phyloP scores from a whole-genome alignment of 2,329 filamentous ascomycete genomes.

The Penicillium expansum region DNA sequence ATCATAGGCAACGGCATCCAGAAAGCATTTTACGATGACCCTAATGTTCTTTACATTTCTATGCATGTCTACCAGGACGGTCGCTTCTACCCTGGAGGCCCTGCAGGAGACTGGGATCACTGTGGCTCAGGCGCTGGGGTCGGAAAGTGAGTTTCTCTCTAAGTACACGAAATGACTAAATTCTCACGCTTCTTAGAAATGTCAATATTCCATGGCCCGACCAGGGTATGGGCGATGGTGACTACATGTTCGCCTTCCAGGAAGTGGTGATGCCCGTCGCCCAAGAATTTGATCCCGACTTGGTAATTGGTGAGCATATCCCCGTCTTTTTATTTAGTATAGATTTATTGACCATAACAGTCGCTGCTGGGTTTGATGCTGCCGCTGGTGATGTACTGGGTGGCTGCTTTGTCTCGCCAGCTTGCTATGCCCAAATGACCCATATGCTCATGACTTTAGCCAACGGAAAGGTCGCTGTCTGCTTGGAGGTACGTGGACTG shows the following conservation, averaged over 20 bases:
- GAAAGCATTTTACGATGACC: slow-evolving; percentile 91
- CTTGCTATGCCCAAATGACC: slow-evolving; percentile 97
- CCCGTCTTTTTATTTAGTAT: background rate
- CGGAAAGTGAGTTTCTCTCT: slow-evolving; percentile 48
- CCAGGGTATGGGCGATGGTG: slow-evolving; percentile 85
- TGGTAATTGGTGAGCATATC: slow-evolving; percentile 69
- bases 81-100: slow-evolving; percentile 72
- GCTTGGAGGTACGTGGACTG: slow-evolving; percentile 61
- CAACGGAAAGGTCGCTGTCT: slow-evolving; percentile 83
- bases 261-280: slow-evolving; percentile 95
- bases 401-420: slow-evolving; percentile 84
- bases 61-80: slow-evolving; percentile 85
- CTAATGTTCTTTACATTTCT: slow-evolving; percentile 93
- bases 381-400: slow-evolving; percentile 90
- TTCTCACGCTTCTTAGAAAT: slow-evolving; percentile 46
- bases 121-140: slow-evolving; percentile 57
- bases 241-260: slow-evolving; percentile 96
- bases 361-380: slow-evolving; percentile 94
- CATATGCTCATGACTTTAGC: slow-evolving; percentile 98
- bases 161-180: background rate
- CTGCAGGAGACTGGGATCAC: slow-evolving; percentile 58
- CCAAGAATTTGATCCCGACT: slow-evolving; percentile 85
- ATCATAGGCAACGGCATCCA: slow-evolving; percentile 83
- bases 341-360: slow-evolving; percentile 36
- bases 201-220: slow-evolving; percentile 68